Base-by-base conservation (phyloP, 1,284 basidiomycete species). In the Limonomyces culmigenus region DNA sequence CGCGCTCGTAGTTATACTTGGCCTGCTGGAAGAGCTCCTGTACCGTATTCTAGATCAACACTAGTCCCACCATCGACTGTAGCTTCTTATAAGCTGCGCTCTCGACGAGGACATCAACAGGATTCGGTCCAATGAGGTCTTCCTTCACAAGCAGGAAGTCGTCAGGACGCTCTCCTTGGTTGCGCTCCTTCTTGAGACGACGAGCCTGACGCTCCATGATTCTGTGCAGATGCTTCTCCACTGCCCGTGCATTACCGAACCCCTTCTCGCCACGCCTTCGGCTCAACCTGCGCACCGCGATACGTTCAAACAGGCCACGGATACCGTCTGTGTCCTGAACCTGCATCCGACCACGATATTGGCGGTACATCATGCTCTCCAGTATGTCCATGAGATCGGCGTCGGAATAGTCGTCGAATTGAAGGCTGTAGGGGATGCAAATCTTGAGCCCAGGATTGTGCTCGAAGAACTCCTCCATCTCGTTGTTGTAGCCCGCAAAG, bases 381-480 rank as follows among this genome's bases (percentile, higher is more conserved):
- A 76, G 47, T 63, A 77, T 76, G 3, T 50, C 43, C 36, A 65
- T 46, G 1, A 77, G 50, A 40, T 77, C 68, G 3, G 51, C 44
- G 32, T 77, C 69, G 1, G 49, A 58, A 46, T 79, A 79, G 45
- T 78, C 74, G 8, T 54, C 53, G 43, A 78, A 79, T n/a, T 64
- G 55, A 32, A 79, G 54, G 14, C 52, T 53, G 42, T 70, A 61
- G 0, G 74, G 74, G 2, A 79, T 70, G 3, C 75, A 70, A 49
- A 74, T 78, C 1, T 52, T 49, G 4, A 79, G 41, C 3, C 74
- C 74, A 3, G 76, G 74, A 41, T 79, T 79, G 45, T 77, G 74
- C 39, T 76, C 71, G 42, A 79, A 78, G 52, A 79, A 79, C 38
- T 61, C 69, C 43, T 79, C 74, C 76, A 79, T 78, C 50, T 79